phyloP scores from a whole-genome alignment of 75 land plant genomes.

The Pinus albicaulis region DNA sequence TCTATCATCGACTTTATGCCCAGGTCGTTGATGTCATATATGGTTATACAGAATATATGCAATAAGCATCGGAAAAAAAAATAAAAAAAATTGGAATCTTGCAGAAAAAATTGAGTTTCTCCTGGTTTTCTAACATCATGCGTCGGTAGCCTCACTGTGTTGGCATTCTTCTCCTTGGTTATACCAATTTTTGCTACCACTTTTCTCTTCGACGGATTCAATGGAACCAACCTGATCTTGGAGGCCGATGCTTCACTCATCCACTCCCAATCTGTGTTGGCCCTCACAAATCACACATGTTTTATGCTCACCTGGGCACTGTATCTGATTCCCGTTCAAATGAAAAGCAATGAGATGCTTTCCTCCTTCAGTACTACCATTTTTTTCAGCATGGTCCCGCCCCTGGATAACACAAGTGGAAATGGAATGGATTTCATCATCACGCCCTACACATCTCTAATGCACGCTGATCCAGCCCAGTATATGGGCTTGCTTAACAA shows the following conservation, averaged over 20 bases:
- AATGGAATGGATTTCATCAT: slow-evolving; percentile 45
- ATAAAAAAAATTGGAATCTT: too few relatives aligned
- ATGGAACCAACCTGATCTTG: neutral
- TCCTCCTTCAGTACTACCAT: slow-evolving; percentile 10
- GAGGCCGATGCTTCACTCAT: neutral
- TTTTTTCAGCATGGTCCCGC: slow-evolving; percentile 20
- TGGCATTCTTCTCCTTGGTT: too few relatives aligned
- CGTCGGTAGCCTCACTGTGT: too few relatives aligned
- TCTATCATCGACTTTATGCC: too few relatives aligned
- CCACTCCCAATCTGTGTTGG: neutral
- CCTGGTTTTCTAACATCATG: too few relatives aligned
- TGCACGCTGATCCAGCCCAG: slow-evolving; percentile 14
- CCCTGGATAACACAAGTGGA: slow-evolving; percentile 12
- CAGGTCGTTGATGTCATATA: too few relatives aligned
- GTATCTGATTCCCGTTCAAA: neutral
- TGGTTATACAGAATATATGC: too few relatives aligned
- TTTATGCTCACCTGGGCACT: neutral
- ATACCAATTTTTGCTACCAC: neutral
- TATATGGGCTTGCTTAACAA: slow-evolving; percentile 53
- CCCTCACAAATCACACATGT: neutral
- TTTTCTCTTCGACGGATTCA: neutral
- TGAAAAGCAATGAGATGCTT: neutral
- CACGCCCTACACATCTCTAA: slow-evolving; percentile 22
- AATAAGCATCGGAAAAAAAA: too few relatives aligned
- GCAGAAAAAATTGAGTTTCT: too few relatives aligned